phyloP scores from a whole-genome alignment of 2,329 filamentous ascomycete species.

The Xylaria arbuscula region DNA sequence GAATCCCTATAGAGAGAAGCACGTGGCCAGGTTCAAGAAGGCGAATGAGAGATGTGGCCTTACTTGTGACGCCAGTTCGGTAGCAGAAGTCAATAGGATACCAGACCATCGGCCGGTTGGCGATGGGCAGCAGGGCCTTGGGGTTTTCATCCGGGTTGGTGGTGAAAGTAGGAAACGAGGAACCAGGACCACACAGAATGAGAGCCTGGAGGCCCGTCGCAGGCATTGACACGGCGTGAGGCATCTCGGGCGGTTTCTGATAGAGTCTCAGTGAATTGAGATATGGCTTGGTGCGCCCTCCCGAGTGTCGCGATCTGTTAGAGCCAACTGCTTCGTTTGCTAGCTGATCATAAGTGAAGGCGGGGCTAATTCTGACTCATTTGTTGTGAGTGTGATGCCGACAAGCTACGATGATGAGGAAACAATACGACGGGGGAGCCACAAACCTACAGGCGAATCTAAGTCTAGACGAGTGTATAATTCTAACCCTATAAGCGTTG shows the following conservation, averaged over 20 bases:
- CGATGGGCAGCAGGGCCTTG: slow-evolving; percentile 84
- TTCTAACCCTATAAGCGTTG: not conserved
- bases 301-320: not conserved
- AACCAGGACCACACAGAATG: slow-evolving; percentile 84
- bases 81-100: slow-evolving; percentile 89
- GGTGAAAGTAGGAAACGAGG: slow-evolving; percentile 84
- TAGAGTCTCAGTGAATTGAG: not conserved
- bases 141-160: slow-evolving; percentile 82
- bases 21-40: not conserved
- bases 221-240: slow-evolving; percentile 78
- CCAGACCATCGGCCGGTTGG: slow-evolving; percentile 90
- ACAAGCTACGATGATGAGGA: too few relatives aligned
- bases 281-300: not conserved
- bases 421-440: not conserved
- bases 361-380: slow-evolving; percentile 15
- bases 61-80: slow-evolving; percentile 80
- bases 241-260: slow-evolving; percentile 64
- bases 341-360: not conserved
- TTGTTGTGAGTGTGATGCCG: not conserved
- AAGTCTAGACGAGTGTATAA: not conserved
- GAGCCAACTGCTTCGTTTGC: slow-evolving; percentile 3
- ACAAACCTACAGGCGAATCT: not conserved
- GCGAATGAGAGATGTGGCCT: slow-evolving; percentile 45
- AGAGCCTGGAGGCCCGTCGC: slow-evolving; percentile 83
- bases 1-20: not conserved